Evolutionary conservation across 2,329 filamentous ascomycete species (phyloP).

Genomic region (Cytospora mali): DNA sequence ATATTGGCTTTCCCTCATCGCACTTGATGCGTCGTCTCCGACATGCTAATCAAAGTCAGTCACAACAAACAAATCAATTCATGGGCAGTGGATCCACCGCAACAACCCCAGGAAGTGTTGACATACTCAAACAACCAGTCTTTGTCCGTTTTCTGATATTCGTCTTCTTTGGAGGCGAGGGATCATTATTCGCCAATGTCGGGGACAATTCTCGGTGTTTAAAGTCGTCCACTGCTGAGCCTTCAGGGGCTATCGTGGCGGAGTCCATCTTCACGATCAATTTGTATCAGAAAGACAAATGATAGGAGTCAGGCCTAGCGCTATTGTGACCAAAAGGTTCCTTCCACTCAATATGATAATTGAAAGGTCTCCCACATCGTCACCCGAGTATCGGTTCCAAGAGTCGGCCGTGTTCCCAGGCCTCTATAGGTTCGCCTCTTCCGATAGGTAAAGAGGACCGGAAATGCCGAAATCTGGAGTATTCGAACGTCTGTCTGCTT

Average conservation of each 20-base stretch:
- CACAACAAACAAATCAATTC: background rate
- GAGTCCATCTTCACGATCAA: slow-evolving; percentile 6
- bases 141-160: slow-evolving; percentile 75
- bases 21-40: slow-evolving; percentile 96
- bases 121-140: slow-evolving; percentile 86
- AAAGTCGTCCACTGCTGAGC: slow-evolving; percentile 32
- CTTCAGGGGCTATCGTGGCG: slow-evolving; percentile 19
- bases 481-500: background rate
- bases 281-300: background rate
- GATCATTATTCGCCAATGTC: slow-evolving; percentile 43
- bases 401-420: slow-evolving; percentile 6
- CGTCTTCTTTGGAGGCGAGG: slow-evolving; percentile 49
- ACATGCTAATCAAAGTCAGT: slow-evolving; percentile 63
- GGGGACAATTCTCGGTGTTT: slow-evolving; percentile 39
- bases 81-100: background rate
- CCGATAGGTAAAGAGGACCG: background rate
- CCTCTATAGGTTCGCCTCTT: slow-evolving; percentile 6
- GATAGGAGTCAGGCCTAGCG: background rate
- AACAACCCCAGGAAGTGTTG: background rate
- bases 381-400: slow-evolving; percentile 4
- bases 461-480: slow-evolving; percentile 1
- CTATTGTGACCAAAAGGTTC: background rate
- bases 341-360: background rate
- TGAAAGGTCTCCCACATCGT: slow-evolving; percentile 16
- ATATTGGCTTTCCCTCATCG: slow-evolving; percentile 83